A percentile compares a stretch with the other conserved stretches of the same genome.
These are phyloP conservation scores for Salvia miltiorrhiza DNA, from an alignment of 257 asterid genomes.

Conservation along the genomic window DNA sequence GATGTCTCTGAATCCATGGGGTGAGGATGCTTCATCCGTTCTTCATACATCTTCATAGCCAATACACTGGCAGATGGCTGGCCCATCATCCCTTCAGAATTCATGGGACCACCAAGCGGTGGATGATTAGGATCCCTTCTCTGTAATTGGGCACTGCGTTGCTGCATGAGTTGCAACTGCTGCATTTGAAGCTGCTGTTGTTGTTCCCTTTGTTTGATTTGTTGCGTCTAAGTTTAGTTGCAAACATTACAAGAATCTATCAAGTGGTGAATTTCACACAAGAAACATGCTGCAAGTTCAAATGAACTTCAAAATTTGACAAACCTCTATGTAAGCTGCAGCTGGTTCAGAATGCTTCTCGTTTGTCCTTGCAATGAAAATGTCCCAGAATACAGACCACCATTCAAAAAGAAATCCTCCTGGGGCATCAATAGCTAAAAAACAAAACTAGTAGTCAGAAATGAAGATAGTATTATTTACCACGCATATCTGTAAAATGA, in stretches of 20 bases:
- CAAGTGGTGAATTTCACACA: not conserved
- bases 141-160: constrained; percentile 84
- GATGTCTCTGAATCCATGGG: constrained; percentile 94
- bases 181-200: constrained; percentile 95
- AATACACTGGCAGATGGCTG: constrained; percentile 94
- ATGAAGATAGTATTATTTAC: not conserved
- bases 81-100: constrained; percentile 88
- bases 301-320: constrained; percentile 17
- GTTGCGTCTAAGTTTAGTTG: constrained; percentile 66
- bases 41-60: constrained; percentile 97
- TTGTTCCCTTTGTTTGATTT: constrained; percentile 91
- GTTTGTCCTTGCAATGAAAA: constrained; percentile 94
- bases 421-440: constrained; percentile 97
- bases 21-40: constrained; percentile 87
- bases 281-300: not conserved
- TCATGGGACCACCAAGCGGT: constrained; percentile 80
- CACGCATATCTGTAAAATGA: not conserved
- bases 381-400: constrained; percentile 99
- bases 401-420: constrained; percentile 99
- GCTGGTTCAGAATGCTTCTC: constrained; percentile 99
- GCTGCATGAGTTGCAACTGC: constrained; percentile 95
- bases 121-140: constrained; percentile 95
- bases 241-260: constrained; percentile 5
- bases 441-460: not conserved
- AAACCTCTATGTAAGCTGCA: constrained; percentile 97